These are phyloP conservation scores for Russula dissimulans DNA, from an alignment of 768 basidiomycete genomes.

Conservation along the genomic window DNA sequence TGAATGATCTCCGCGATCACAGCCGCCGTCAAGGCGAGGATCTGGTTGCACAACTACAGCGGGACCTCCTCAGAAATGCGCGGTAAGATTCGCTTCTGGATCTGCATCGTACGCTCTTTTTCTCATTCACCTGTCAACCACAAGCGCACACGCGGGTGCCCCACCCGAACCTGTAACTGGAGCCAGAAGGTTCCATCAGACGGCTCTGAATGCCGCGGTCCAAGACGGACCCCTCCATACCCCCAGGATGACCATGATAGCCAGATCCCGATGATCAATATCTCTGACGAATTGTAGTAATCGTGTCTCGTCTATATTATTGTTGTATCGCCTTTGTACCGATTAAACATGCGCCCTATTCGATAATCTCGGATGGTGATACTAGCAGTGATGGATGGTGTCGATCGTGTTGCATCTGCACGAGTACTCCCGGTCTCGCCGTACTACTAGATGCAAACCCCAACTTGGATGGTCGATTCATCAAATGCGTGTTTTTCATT, in stretches of 20 bases:
- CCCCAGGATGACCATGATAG: neutral
- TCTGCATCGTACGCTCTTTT: neutral
- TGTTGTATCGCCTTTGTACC: too few relatives aligned
- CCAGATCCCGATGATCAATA: neutral
- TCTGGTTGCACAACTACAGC: neutral
- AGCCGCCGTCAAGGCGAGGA: too few relatives aligned
- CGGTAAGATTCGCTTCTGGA: neutral
- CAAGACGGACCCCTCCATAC: neutral
- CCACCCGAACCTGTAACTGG: neutral
- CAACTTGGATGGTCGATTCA: too few relatives aligned
- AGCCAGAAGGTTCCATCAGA: neutral
- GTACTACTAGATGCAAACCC: too few relatives aligned
- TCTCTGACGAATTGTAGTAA: too few relatives aligned
- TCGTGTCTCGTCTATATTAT: neutral
- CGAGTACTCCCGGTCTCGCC: too few relatives aligned
- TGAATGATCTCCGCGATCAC: too few relatives aligned
- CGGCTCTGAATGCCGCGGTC: neutral
- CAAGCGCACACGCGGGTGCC: neutral
- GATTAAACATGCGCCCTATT: too few relatives aligned
- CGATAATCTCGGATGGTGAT: too few relatives aligned
- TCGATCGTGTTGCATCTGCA: too few relatives aligned
- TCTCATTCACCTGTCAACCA: neutral
- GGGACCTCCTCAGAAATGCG: neutral
- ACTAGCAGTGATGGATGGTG: too few relatives aligned
- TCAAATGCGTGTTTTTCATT: too few relatives aligned